These are phyloP conservation scores for carrot (Daucus carota) DNA, from an alignment of 129 eudicot genomes.

Conservation along the genomic window DNA sequence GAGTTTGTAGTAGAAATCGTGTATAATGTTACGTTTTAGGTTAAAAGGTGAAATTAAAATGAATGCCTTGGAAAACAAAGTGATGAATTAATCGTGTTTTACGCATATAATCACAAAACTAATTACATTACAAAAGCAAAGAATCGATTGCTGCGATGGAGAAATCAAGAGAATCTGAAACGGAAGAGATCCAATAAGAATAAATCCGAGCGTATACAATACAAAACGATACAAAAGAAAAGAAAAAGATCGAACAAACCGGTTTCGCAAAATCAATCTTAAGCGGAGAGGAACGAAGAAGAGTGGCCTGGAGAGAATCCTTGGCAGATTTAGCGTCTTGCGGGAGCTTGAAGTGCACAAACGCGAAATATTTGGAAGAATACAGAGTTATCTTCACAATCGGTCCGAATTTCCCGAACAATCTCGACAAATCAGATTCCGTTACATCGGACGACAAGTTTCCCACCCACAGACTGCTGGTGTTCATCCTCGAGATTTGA, in stretches of 20 bases:
- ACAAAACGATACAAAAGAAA: too few species aligned
- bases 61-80: too few species aligned
- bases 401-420: constrained; percentile 31
- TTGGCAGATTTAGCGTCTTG: constrained; percentile 33
- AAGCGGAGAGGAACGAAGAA: constrained; percentile 24
- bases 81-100: too few species aligned
- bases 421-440: constrained; percentile 28
- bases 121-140: too few species aligned
- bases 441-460: constrained; percentile 31
- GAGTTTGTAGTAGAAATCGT: not conserved
- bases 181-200: too few species aligned
- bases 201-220: too few species aligned
- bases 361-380: constrained; percentile 31
- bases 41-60: not conserved
- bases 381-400: constrained; percentile 32
- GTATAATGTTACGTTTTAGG: not conserved
- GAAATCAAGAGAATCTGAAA: too few species aligned
- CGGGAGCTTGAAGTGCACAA: constrained; percentile 28
- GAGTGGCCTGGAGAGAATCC: constrained; percentile 24
- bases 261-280: constrained; percentile 54
- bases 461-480: constrained; percentile 48
- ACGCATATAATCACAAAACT: too few species aligned
- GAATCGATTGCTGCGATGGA: too few species aligned
- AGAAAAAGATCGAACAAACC: constrained; percentile 32
- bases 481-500: not conserved